Base-by-base conservation (phyloP, 352 stramenopile genomes). In the Phytophthora capsici region DNA sequence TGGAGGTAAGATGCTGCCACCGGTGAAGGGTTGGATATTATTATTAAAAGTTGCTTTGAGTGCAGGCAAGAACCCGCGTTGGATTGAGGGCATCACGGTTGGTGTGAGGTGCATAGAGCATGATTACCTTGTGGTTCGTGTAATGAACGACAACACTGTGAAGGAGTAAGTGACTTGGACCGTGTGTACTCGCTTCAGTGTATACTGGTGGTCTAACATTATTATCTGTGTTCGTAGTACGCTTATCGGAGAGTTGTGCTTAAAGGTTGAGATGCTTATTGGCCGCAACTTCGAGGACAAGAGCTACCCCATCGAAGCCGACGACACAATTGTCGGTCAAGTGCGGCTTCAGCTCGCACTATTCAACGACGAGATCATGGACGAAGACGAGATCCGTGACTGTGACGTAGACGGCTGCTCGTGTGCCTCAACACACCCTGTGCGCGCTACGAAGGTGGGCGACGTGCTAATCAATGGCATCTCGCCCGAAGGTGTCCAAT, bases 121-220 rank as follows among this genome's bases (percentile, higher is more conserved):
- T 62, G 80, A 91, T 41, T 91, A 82, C 59, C 66, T 93, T n/a
- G 78, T 85, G 51, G 77, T 93, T 63, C 84, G 84, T 12, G 80
- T 93, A 20, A 90, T 91, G 78, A 90, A 93, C 61, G 78, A 90
- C 73, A 93, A 93, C 67, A 81, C 84, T 40, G 48, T 93, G 22
- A 87, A 84, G 58, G 75, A 93, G 84, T 93, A 63, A 55, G 80
- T 80, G 26, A 12, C 8, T 12, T 19, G 4, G 30, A 53, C 14
- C 14, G 17, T 16, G n/a, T 20, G 2, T 16, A 30, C 12, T 49
- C 7, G 34, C 19, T 26, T 43, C 28, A 5, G 9, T 65, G 30
- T 14, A 45, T 3, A 26, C 17, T 19, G 34, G 16, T 10, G 25
- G n/a, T 36, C 45, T 50, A n/a, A 56, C 40, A 16, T 37, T 16